phyloP scores from a whole-genome alignment of 352 stramenopile genomes.

The Phytopythium boreale region DNA sequence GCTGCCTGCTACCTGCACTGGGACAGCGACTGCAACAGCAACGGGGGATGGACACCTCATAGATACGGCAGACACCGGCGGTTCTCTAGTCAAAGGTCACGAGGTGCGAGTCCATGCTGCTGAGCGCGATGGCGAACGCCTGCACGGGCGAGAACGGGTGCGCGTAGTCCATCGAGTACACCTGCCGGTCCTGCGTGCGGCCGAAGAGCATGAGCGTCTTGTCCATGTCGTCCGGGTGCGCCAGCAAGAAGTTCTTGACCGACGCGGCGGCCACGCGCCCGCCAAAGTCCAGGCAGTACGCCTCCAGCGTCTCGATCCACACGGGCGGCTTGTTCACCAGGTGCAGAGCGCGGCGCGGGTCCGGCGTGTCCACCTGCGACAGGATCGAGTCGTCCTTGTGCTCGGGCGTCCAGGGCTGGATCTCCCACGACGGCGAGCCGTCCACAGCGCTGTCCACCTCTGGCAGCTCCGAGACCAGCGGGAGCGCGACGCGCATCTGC shows the following conservation, averaged over 20 bases:
- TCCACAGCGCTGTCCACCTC: constrained; percentile 41
- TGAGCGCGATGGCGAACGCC: constrained; percentile 85
- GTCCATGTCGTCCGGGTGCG: constrained; percentile 81
- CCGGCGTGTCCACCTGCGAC: constrained; percentile 65
- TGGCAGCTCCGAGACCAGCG: constrained; percentile 40
- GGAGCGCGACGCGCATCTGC: constrained; percentile 79
- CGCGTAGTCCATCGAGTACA: constrained; percentile 89
- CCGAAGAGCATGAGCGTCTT: constrained; percentile 87
- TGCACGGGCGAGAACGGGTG: constrained; percentile 84
- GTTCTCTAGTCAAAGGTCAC: constrained; percentile 77
- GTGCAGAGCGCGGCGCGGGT: constrained; percentile 55
- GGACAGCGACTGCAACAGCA: not conserved
- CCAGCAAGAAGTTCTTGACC: constrained; percentile 88
- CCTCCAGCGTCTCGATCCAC: constrained; percentile 85
- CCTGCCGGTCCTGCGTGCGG: constrained; percentile 79
- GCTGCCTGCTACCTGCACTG: not conserved
- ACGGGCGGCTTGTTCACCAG: constrained; percentile 87
- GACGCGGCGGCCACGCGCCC: constrained; percentile 80
- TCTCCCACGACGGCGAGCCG: constrained; percentile 43
- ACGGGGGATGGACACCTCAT: constrained; percentile 5
- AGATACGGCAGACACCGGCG: not conserved
- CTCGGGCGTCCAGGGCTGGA: constrained; percentile 51
- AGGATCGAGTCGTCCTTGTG: constrained; percentile 82
- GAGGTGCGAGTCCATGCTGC: constrained; percentile 86
- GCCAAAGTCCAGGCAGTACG: constrained; percentile 87